Conservation (phyloP, 306 rosid species). For the Canavalia gladiata region DNA sequence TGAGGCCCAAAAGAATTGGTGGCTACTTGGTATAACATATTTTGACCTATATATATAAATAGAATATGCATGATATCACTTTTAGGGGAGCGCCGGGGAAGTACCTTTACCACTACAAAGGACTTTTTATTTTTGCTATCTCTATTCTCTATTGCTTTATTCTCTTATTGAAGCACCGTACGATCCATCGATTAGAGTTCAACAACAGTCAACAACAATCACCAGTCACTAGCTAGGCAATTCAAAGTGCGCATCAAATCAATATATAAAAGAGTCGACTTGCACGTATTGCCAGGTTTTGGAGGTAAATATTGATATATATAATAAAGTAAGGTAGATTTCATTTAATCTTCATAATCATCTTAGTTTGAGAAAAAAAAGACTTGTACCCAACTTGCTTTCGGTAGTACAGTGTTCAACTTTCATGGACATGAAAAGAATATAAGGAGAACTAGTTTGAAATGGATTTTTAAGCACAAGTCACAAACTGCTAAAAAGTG, state of each 20-base stretch:
- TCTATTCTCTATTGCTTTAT: slow-evolving; percentile 1
- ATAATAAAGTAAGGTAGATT: neutral
- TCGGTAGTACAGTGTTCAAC: neutral
- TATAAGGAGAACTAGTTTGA: slow-evolving; percentile 20
- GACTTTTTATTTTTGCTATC: neutral
- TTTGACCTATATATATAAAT: slow-evolving; percentile 3
- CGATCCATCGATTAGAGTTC: slow-evolving; percentile 23
- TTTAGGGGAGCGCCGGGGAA: slow-evolving; percentile 41
- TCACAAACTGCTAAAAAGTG: neutral
- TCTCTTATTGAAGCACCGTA: slow-evolving; percentile 16
- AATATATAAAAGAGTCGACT: slow-evolving; percentile 10
- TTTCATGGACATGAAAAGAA: neutral
- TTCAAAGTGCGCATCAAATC: slow-evolving; percentile 42
- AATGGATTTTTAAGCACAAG: neutral
- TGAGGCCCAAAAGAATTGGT: slow-evolving; percentile 9
- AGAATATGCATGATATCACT: slow-evolving; percentile 35
- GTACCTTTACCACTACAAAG: slow-evolving; percentile 43
- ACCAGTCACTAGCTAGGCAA: neutral
- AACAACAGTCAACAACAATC: slow-evolving; percentile 6
- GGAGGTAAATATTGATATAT: neutral
- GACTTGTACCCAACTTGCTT: slow-evolving; percentile 3
- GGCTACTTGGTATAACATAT: neutral
- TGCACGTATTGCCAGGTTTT: slow-evolving; percentile 15
- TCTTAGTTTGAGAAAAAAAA: neutral
- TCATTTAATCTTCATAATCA: neutral